Percentiles rank a stretch among this genome's conserved stretches.
Conservation (phyloP, 164 flowering plant genomes). For the Tetrastigma voinierianum region DNA sequence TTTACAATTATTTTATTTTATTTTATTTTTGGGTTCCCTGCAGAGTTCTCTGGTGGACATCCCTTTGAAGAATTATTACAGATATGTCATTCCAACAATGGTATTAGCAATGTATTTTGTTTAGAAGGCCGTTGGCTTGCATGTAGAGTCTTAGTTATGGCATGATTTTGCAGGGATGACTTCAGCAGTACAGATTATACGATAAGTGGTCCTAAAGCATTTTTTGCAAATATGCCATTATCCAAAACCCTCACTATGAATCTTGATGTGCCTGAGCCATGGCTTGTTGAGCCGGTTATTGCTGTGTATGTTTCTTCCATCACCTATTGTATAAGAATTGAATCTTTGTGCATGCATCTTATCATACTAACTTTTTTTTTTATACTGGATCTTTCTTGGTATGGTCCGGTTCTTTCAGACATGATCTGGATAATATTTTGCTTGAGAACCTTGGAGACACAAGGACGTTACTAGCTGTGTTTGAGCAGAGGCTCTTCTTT, state of each 20-base stretch:
- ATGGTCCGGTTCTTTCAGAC: slow-evolving; percentile 47
- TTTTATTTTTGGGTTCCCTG: slow-evolving; percentile 15
- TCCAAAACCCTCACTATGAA: slow-evolving; percentile 99
- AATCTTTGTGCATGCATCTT: background rate
- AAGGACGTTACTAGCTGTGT: slow-evolving; percentile 87
- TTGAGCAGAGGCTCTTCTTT: slow-evolving; percentile 92
- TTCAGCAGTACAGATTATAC: slow-evolving; percentile 64
- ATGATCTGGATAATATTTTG: slow-evolving; percentile 96
- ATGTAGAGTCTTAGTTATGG: slow-evolving; percentile 10
- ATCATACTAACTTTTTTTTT: background rate
- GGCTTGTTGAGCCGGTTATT: slow-evolving; percentile 97
- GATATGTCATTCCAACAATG: slow-evolving; percentile 87
- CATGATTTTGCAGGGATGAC: slow-evolving; percentile 74
- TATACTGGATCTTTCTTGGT: background rate
- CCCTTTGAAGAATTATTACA: slow-evolving; percentile 95
- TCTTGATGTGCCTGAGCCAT: slow-evolving; percentile 99
- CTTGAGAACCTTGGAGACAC: slow-evolving; percentile 92
- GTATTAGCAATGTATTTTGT: slow-evolving; percentile 34
- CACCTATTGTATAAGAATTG: background rate
- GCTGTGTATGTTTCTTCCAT: slow-evolving; percentile 67
- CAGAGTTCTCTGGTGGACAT: slow-evolving; percentile 97
- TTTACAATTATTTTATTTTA: no score
- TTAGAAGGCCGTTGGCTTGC: background rate
- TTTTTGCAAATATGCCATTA: slow-evolving; percentile 93
- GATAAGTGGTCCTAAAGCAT: slow-evolving; percentile 88